Evolutionary conservation across 257 asterid species (phyloP).

Genomic region (Cordia subcordata): DNA sequence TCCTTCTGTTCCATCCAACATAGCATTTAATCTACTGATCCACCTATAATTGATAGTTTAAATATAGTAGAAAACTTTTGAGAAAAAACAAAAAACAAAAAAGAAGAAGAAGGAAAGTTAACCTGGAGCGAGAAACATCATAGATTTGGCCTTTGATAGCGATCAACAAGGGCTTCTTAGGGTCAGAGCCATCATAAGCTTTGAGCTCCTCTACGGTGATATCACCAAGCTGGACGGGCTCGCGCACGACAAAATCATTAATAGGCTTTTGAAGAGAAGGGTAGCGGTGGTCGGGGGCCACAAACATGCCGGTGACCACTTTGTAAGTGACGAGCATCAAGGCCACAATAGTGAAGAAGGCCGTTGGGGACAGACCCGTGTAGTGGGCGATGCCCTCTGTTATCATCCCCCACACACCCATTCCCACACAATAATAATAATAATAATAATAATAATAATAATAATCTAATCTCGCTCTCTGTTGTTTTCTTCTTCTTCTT

Average conservation of each 20-base stretch:
- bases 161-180: slow-evolving; percentile 75
- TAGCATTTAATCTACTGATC: too few relatives aligned
- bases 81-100: not conserved
- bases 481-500: too few relatives aligned
- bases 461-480: too few relatives aligned
- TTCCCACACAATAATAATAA: too few relatives aligned
- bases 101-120: not conserved
- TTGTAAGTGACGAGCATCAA: slow-evolving; percentile 69
- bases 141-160: slow-evolving; percentile 90
- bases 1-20: too few relatives aligned
- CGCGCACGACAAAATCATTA: slow-evolving; percentile 45
- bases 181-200: slow-evolving; percentile 78
- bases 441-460: too few relatives aligned
- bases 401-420: slow-evolving; percentile 46
- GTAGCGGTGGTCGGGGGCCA: slow-evolving; percentile 62
- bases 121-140: slow-evolving; percentile 91
- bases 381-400: slow-evolving; percentile 45
- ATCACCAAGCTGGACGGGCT: slow-evolving; percentile 77
- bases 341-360: slow-evolving; percentile 64
- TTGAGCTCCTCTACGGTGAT: slow-evolving; percentile 64
- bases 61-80: not conserved
- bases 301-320: slow-evolving; percentile 61
- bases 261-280: slow-evolving; percentile 48
- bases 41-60: not conserved
- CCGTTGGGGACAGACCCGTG: slow-evolving; percentile 79